Conservation (phyloP, 768 basidiomycete genomes). For the Russula compacta region DNA sequence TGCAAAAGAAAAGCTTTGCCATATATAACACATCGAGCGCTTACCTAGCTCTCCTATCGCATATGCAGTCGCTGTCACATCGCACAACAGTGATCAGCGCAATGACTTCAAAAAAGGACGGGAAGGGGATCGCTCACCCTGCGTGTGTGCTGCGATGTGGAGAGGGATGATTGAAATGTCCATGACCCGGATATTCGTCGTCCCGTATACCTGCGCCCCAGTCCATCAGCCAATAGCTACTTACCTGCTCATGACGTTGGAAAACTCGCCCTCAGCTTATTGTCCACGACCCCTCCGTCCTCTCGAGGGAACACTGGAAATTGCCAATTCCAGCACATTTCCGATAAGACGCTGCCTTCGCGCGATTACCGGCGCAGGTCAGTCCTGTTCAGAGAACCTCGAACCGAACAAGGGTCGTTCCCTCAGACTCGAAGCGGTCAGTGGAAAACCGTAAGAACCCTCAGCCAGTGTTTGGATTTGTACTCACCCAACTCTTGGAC, state of each 20-base stretch:
- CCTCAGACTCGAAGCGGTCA: no score
- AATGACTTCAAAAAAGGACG: not conserved
- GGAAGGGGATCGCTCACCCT: constrained; percentile 1
- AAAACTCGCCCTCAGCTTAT: constrained; percentile 11
- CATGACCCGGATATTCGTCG: constrained; percentile 26
- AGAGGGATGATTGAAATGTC: constrained; percentile 26
- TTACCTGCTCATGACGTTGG: not conserved
- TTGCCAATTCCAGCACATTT: no score
- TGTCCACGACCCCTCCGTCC: constrained; percentile 18
- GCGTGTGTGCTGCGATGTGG: constrained; percentile 23
- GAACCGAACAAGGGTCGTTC: no score
- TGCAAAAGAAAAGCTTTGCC: not conserved
- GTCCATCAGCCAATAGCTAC: not conserved
- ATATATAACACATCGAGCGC: not conserved
- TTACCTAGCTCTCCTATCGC: constrained; percentile 17
- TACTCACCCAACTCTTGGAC: no score
- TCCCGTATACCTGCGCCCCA: constrained; percentile 23
- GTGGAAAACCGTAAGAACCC: no score
- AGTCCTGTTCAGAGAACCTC: no score
- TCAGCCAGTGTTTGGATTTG: no score
- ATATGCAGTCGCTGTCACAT: constrained; percentile 12
- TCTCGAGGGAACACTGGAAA: no score
- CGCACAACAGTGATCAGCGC: not conserved
- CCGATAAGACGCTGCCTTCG: no score
- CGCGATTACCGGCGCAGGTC: no score